These are phyloP conservation scores for Trypanosoma theileri DNA, from an alignment of 208 protist genomes.

Conservation along the genomic window DNA sequence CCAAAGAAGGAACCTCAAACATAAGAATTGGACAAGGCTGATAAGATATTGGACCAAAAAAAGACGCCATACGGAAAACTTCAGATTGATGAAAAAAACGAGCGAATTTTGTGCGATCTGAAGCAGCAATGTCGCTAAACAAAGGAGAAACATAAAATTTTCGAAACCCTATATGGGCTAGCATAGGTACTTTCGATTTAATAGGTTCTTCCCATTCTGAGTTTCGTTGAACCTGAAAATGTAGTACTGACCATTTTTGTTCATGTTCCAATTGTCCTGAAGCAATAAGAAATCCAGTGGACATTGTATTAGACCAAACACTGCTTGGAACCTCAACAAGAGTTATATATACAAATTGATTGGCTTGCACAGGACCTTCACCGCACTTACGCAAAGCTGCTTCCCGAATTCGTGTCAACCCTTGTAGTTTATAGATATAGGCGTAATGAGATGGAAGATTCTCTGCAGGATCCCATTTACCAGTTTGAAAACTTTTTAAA, in stretches of 20 bases:
- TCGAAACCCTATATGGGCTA: constrained; percentile 86
- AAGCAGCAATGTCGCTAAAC: constrained; percentile 81
- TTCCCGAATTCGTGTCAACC: constrained; percentile 72
- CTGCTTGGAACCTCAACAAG: constrained; percentile 55
- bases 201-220: constrained; percentile 79
- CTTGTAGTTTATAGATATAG: constrained; percentile 90
- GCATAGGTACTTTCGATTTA: constrained; percentile 88
- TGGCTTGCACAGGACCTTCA: constrained; percentile 47
- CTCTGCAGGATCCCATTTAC: constrained; percentile 82
- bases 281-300: constrained; percentile 60
- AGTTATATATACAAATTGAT: constrained; percentile 67
- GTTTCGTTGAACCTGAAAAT: constrained; percentile 78
- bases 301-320: constrained; percentile 40
- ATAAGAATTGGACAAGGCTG: constrained; percentile 84
- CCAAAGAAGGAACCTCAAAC: constrained; percentile 82
- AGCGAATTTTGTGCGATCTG: constrained; percentile 82
- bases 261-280: constrained; percentile 88
- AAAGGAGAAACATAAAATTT: constrained; percentile 91
- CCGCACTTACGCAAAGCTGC: constrained; percentile 59
- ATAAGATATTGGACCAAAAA: constrained; percentile 88
- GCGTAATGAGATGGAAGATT: constrained; percentile 85
- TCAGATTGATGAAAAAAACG: constrained; percentile 85
- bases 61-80: constrained; percentile 80
- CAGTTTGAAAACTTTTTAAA: constrained; percentile 84
- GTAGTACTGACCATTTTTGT: constrained; percentile 90